Base-by-base conservation (phyloP, 495 filamentous ascomycete genomes). In the Xanthoparmelia taractica region DNA sequence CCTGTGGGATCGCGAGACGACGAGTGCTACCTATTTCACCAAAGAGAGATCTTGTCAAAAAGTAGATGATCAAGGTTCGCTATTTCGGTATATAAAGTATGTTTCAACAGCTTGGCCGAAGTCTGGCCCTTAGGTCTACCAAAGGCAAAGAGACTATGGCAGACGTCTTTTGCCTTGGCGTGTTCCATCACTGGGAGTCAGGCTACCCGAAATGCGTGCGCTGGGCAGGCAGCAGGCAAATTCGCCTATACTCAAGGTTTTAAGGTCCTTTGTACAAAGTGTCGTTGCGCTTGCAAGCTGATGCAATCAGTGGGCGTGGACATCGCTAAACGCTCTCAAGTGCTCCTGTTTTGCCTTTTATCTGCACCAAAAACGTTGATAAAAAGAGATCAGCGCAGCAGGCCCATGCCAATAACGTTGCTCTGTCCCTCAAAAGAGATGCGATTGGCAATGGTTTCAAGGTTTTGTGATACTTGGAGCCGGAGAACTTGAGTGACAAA, bases 401-500 rank as follows among this genome's bases (percentile, higher is more conserved):
- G 61, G 2, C 74, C 66, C 34, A 41, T 25, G 38, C 20, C 57
- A 20, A 63, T 27, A 11, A 48, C 50, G 41, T 8, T n/a, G 23
- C 36, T 41, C 18, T 31, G 7, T 5, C 1, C 8, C 23, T 63
- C 18, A 41, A 85, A 71, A 81, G 68, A 37, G 71, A 70, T 41
- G 78, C 74, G 43, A 77, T 71, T 57, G 86, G 74, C 27, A 75
- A 74, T 47, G 83, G 80, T 15, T 80, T 78, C 57, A 76, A 70
- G 47, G 86, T 73, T 37, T 80, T 72, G 67, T 81, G 78, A 63
- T 84, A 76, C 27, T 73, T 80, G 13, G 71, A 70, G 15, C 79
- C 78, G 18, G 75, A 75, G 55, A 85, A 61, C 61, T 78, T 78
- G 48, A 87, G 72, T 37, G 78, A 74, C 85, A 82, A 4, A 86